phyloP scores from a whole-genome alignment of 129 eudicot genomes.

The Flaveria brownii region DNA sequence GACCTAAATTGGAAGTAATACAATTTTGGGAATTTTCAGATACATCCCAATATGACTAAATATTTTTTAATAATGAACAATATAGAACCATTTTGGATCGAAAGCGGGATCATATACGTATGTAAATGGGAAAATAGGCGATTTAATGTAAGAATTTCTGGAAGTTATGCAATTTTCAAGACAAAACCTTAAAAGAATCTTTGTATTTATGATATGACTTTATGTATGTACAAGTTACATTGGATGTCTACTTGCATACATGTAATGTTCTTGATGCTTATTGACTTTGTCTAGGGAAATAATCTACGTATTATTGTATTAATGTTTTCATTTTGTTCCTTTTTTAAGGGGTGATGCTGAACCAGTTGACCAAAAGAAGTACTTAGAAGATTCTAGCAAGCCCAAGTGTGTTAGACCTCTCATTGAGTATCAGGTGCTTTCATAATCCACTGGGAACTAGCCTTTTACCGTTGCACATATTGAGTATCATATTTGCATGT shows the following conservation, averaged over 20 bases:
- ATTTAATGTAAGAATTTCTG: background rate
- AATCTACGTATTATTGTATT: slow-evolving; percentile 7
- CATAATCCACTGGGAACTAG: background rate
- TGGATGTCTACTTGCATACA: slow-evolving; percentile 7
- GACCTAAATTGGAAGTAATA: background rate
- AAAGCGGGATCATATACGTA: background rate
- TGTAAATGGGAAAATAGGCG: slow-evolving; percentile 3
- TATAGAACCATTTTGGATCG: background rate
- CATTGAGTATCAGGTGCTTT: slow-evolving; percentile 54
- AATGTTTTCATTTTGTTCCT: background rate
- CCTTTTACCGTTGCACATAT: background rate
- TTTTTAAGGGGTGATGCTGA: slow-evolving; percentile 50
- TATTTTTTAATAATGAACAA: background rate
- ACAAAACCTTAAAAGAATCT: background rate
- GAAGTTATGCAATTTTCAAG: slow-evolving; percentile 3
- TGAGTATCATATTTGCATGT: background rate
- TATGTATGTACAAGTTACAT: slow-evolving; percentile 9
- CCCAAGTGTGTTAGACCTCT: slow-evolving; percentile 61
- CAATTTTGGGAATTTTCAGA: background rate
- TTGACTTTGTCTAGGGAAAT: slow-evolving; percentile 13
- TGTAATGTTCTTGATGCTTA: background rate
- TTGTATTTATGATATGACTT: background rate
- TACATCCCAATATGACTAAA: background rate
- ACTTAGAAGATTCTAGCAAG: slow-evolving; percentile 54
- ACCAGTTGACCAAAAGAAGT: slow-evolving; percentile 55